A percentile compares a stretch with the other conserved stretches of the same genome.
These are phyloP conservation scores for Aspergillus melleus DNA, from an alignment of 2,329 filamentous ascomycete species.

Conservation along the genomic window DNA sequence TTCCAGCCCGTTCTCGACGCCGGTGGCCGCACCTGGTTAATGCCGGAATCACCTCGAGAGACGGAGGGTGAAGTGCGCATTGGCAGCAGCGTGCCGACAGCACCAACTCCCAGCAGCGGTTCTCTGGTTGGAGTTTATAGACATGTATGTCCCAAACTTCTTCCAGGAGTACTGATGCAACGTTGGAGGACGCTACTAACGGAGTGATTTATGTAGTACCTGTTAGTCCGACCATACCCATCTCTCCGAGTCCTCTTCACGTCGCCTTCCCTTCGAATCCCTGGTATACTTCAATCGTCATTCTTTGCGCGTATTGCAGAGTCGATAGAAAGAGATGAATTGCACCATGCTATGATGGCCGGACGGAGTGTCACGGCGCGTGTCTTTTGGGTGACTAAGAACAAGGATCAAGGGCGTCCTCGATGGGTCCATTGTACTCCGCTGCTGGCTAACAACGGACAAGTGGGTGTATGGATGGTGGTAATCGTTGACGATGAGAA, in stretches of 20 bases:
- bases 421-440: constrained; percentile 80
- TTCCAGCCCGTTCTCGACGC: constrained; percentile 25
- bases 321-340: constrained; percentile 51
- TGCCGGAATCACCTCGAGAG: constrained; percentile 16
- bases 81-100: constrained; percentile 35
- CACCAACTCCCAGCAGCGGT: constrained; percentile 25
- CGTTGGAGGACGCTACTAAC: not conserved
- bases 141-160: constrained; percentile 47
- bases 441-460: constrained; percentile 63
- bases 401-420: constrained; percentile 59
- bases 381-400: constrained; percentile 65
- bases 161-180: no score
- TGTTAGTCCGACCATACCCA: constrained; percentile 58
- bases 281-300: constrained; percentile 64
- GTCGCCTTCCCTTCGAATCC: constrained; percentile 65
- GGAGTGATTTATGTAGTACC: constrained; percentile 29
- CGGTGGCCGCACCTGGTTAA: constrained; percentile 5
- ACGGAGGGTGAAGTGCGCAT: constrained; percentile 13
- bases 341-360: constrained; percentile 62
- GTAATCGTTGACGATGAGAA: constrained; percentile 68
- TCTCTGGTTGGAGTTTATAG: constrained; percentile 53
- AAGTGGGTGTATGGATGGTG: constrained; percentile 77
- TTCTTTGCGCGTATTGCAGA: constrained; percentile 50
- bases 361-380: constrained; percentile 73
- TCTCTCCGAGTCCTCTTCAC: constrained; percentile 68